Evolutionary conservation across 192 early-diverging fungal genomes (phyloP), one percentile per base, ranked within the genome.

Genomic region (Allomyces arbusculus): DNA sequence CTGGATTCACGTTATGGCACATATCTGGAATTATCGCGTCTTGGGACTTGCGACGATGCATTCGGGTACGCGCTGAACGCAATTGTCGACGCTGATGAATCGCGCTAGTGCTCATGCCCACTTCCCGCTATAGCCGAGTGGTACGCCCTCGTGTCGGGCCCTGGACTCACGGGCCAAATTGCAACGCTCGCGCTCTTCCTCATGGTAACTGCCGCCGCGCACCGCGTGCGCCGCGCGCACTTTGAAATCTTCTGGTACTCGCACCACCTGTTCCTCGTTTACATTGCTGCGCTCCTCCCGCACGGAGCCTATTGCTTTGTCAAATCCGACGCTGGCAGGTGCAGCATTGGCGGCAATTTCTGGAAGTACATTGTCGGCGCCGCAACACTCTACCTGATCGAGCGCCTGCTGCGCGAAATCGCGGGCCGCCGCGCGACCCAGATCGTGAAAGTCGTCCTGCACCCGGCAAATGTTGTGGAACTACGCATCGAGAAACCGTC

Each of bases 271-370:
- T 91, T 91, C 73, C 80, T 91, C 64, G 75, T 90, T 62, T 91
- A 89, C 75, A 91, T 92, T 75, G 84, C 84, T 45, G 84, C 80
- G 24, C 78, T 83, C 22, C 82, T 88, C 61, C 82, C 87, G 71
- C 90, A 91, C 74, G 90, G 90, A 10, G 79, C 82, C 1, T 92
- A 91, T 73, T 92, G 90, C 71, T 82, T 92, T 70, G 82, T 92
- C 72, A 88, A 86, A 71, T 73, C 80, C 23, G 80, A 86, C 64
- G 50, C 65, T 33, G 74, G 74, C 10, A 68, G 65, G 44, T 79
- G 78, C 50, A n/a, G 16, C 5, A 78, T 85, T 63, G 62, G 67
- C 44, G 76, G 50, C 50, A 58, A 58, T 44, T 79, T 86, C 66
- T 92, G 87, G 87, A 91, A 89, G 73, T 91, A 82, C 76, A 85